A percentile compares a stretch with the other conserved stretches of the same genome.
Conservation (phyloP, 2,329 filamentous ascomycete species). For the Hymenoscyphus linearis region DNA sequence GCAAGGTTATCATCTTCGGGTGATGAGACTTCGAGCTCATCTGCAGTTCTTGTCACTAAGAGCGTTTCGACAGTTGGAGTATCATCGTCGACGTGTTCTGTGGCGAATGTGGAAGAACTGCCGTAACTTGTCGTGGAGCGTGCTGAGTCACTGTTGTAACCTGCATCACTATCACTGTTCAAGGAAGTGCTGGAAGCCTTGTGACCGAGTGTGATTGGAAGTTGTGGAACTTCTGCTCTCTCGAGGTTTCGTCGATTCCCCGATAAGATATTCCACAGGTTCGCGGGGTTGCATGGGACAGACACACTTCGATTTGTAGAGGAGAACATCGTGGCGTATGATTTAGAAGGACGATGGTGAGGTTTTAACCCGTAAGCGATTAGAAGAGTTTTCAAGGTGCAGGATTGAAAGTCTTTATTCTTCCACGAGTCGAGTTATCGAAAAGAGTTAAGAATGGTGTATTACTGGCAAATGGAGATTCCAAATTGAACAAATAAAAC, state of each 20-base stretch:
- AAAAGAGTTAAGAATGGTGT: too few species aligned
- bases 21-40: neutral
- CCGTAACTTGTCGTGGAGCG: neutral
- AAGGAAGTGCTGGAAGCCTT: neutral
- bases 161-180: neutral
- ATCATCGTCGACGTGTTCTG: neutral
- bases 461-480: too few species aligned
- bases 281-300: neutral
- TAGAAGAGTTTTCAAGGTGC: too few species aligned
- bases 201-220: neutral
- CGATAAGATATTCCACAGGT: neutral
- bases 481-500: too few species aligned
- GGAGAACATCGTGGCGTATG: neutral
- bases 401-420: too few species aligned
- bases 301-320: neutral
- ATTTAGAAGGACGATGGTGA: neutral
- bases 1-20: neutral
- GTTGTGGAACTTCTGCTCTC: neutral
- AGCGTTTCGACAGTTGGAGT: neutral
- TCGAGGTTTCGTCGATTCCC: neutral
- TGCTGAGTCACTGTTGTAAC: neutral
- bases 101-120: neutral
- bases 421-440: too few species aligned
- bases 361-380: neutral
- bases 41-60: neutral